Evolutionary conservation across 352 stramenopile genomes (phyloP).

Genomic region (Blastocystis sp.): DNA sequence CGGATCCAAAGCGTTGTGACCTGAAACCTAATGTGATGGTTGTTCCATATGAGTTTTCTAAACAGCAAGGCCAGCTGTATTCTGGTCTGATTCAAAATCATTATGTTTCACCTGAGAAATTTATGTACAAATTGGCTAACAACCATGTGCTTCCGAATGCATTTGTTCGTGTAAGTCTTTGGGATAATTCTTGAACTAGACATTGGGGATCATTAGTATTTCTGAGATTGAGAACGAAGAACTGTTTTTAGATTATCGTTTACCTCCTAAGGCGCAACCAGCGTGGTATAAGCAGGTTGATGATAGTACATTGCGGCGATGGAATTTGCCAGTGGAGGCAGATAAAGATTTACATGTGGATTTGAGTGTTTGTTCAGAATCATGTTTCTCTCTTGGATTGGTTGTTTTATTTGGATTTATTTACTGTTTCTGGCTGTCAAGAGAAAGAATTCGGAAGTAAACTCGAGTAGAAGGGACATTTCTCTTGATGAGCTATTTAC

Average conservation of each 20-base stretch:
- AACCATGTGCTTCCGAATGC: constrained; percentile 49
- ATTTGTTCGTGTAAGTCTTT: not conserved
- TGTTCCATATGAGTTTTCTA: constrained; percentile 40
- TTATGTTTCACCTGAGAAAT: constrained; percentile 43
- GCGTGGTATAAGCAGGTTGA: constrained; percentile 59
- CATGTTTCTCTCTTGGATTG: not conserved
- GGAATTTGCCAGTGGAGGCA: constrained; percentile 52
- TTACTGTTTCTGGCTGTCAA: not conserved
- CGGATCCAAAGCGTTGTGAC: not conserved
- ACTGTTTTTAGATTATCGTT: constrained; percentile 46
- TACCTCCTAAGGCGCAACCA: constrained; percentile 28
- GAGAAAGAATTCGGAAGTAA: not conserved
- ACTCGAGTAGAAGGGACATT: not conserved
- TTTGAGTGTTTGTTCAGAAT: not conserved
- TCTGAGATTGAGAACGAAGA: constrained; percentile 52
- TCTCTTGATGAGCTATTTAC: not conserved
- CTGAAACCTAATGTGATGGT: constrained; percentile 64
- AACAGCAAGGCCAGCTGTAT: not conserved
- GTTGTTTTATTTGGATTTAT: not conserved
- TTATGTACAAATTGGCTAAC: constrained; percentile 63
- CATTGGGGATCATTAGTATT: constrained; percentile 39
- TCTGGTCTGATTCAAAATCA: not conserved
- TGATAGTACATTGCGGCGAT: constrained; percentile 23
- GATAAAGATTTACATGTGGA: constrained; percentile 46
- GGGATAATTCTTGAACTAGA: not conserved